Evolutionary conservation across 805 yeast genomes (phyloP).

Genomic region (Lachancea kluyveri): DNA sequence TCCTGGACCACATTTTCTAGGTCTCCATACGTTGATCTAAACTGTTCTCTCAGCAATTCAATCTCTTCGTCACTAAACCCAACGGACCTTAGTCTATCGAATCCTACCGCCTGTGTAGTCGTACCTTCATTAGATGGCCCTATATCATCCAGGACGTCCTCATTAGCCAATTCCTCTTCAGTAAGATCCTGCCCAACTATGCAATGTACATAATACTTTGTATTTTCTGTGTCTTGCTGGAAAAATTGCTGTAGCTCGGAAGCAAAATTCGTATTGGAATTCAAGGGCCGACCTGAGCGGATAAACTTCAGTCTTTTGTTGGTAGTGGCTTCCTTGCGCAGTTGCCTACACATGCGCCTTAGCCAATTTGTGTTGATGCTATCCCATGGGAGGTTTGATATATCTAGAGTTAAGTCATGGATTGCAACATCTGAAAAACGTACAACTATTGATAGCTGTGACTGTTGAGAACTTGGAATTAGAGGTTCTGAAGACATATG

Average conservation of each 20-base stretch:
- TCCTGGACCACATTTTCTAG: slow-evolving; percentile 20
- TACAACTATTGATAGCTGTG: slow-evolving; percentile 15
- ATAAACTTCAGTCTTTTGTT: slow-evolving; percentile 24
- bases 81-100: slow-evolving; percentile 74
- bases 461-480: slow-evolving; percentile 11
- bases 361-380: slow-evolving; percentile 24
- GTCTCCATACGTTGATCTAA: slow-evolving; percentile 60
- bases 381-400: slow-evolving; percentile 18
- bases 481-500: slow-evolving; percentile 21
- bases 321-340: slow-evolving; percentile 14
- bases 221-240: slow-evolving; percentile 9
- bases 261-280: slow-evolving; percentile 15
- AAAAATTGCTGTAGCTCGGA: slow-evolving; percentile 15
- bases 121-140: slow-evolving; percentile 16
- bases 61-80: slow-evolving; percentile 82
- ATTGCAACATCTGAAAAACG: slow-evolving; percentile 26
- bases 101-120: slow-evolving; percentile 65
- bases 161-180: slow-evolving; percentile 46
- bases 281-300: slow-evolving; percentile 24
- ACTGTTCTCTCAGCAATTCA: slow-evolving; percentile 64
- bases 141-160: slow-evolving; percentile 46
- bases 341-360: slow-evolving; percentile 24
- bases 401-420: slow-evolving; percentile 23
- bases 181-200: slow-evolving; percentile 47
- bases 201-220: slow-evolving; percentile 66